Conservation (phyloP, 768 basidiomycete species). For the Pleurotus sapidus region DNA sequence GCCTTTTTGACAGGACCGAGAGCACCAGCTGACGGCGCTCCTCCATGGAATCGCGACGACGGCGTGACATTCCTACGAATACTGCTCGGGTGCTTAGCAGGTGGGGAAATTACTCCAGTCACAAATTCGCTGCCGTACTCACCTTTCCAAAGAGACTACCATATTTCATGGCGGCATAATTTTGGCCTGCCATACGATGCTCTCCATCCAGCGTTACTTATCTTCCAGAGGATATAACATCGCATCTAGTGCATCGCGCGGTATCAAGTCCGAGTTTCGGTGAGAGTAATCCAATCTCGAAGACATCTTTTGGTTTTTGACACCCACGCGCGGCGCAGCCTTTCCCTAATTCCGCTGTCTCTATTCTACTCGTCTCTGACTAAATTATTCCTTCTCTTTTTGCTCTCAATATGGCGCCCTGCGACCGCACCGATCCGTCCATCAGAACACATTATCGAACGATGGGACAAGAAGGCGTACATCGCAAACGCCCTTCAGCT, state of each 20-base stretch:
- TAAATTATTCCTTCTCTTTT: constrained; percentile 79
- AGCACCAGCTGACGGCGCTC: constrained; percentile 29
- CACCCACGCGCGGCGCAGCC: constrained; percentile 31
- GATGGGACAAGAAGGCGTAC: constrained; percentile 27
- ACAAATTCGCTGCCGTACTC: neutral
- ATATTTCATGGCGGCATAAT: constrained; percentile 73
- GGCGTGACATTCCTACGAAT: constrained; percentile 50
- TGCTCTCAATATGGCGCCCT: constrained; percentile 79
- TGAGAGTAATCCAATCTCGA: constrained; percentile 18
- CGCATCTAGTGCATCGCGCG: constrained; percentile 28
- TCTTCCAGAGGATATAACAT: neutral
- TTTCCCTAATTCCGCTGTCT: constrained; percentile 74
- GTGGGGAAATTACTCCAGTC: constrained; percentile 27
- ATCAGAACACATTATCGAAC: neutral
- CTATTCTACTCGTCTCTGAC: constrained; percentile 82
- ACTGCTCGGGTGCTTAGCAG: constrained; percentile 63
- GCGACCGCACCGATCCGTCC: constrained; percentile 19
- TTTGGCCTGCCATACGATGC: constrained; percentile 49
- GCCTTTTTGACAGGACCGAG: constrained; percentile 31
- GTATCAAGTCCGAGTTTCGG: constrained; percentile 65
- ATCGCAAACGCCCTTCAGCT: constrained; percentile 44
- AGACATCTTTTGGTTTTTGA: neutral
- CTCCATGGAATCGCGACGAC: constrained; percentile 51
- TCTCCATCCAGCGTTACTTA: constrained; percentile 34
- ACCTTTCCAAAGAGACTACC: constrained; percentile 54